Evolutionary conservation across 2,329 filamentous ascomycete genomes (phyloP), one percentile per base, ranked within the genome.

Genomic region (Dothideomycetes sp.): DNA sequence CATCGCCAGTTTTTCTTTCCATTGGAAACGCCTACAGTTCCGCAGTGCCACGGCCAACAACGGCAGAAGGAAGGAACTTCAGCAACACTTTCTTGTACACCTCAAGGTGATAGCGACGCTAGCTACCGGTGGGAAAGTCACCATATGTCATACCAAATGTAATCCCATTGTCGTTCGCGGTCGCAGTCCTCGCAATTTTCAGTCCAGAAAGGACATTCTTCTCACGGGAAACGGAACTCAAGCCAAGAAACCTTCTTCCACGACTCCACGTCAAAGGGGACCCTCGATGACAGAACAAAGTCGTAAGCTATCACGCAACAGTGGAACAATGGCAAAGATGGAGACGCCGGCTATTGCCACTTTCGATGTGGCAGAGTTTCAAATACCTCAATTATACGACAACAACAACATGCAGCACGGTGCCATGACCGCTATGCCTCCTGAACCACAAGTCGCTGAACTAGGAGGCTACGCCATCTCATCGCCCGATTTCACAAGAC

Each of bases 41-140:
- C 75, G 89, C 53, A 94, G 89, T 59, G 89, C 89, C 13, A 96
- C 89, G 7, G 89, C 89, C 43, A 96, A 96, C 64, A 96, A 96
- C 58, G 89, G 89, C 9, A 78, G 89, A 45, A 74, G 89, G 47
- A 94, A 94, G 65, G 89, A 96, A 60, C 73, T 96, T 32, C 89
- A 96, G 58, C 89, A 96, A 58, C 89, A 96, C 64, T 96, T 96
- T 61, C 80, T 94, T 9, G 73, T 96, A 44, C 82, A 87, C 48
- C 68, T 96, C 37, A 94, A 89, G 61, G 80, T 94, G 8, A 70
- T 88, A 48, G 88, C 82, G 12, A 91, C 85, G 0, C 66, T 96
- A 35, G 75, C 84, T 1, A 91, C 85, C 46, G 86, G 86, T n/a
- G 73, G 73, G 23, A 94, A 88, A 60, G 74, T 86, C 23, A 74